A percentile compares a stretch with the other conserved stretches of the same genome.
These are phyloP conservation scores for Auricularia sp. DNA, from an alignment of 768 basidiomycete species.

Conservation along the genomic window DNA sequence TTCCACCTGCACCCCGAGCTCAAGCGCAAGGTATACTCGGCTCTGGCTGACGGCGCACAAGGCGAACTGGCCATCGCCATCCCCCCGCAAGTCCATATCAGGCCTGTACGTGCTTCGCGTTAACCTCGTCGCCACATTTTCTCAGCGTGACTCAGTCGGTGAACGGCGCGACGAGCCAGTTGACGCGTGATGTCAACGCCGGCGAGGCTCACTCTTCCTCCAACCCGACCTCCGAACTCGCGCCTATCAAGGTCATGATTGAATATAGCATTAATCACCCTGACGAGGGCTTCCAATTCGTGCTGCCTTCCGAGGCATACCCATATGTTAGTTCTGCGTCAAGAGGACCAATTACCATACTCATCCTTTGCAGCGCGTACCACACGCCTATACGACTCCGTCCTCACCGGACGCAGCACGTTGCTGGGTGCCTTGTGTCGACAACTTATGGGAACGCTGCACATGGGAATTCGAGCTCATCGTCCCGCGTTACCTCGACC, in stretches of 20 bases:
- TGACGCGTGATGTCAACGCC: conserved; percentile 11
- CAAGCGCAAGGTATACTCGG: conserved; percentile 85
- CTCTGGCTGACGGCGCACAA: conserved; percentile 84
- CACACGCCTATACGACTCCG: conserved; percentile 85
- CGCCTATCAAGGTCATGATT: conserved; percentile 66
- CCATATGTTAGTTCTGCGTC: conserved; percentile 55
- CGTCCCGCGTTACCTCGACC: conserved; percentile 76
- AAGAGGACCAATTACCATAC: conserved; percentile 2
- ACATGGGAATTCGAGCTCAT: conserved; percentile 99
- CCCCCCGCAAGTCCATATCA: conserved; percentile 59
- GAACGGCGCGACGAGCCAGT: not conserved
- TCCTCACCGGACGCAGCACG: conserved; percentile 86
- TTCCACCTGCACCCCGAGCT: conserved; percentile 86
- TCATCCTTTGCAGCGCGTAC: conserved; percentile 55
- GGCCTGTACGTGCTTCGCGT: conserved; percentile 38
- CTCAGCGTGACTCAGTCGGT: conserved; percentile 49
- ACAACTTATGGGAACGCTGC: conserved; percentile 90
- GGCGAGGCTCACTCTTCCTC: conserved; percentile 8
- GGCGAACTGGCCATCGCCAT: conserved; percentile 90
- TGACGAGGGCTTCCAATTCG: conserved; percentile 76
- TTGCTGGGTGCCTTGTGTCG: conserved; percentile 97
- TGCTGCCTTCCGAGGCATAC: conserved; percentile 70
- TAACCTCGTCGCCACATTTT: conserved; percentile 18
- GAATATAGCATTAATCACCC: conserved; percentile 77
- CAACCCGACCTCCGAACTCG: conserved; percentile 49